Conservation (phyloP, 1,284 basidiomycete species). For the Wallemia mellicola region DNA sequence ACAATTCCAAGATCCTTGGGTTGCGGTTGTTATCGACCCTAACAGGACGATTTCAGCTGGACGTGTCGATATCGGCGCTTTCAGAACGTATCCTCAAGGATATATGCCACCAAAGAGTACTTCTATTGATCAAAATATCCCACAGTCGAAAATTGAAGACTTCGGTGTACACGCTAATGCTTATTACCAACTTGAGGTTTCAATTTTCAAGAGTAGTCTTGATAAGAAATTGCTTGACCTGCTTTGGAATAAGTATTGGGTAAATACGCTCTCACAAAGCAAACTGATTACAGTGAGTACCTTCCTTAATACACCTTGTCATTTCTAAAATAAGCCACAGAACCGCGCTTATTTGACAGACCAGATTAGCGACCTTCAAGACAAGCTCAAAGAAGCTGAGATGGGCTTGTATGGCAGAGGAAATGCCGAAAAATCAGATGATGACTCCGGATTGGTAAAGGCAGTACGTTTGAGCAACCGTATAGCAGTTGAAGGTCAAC, state of each 20-base stretch:
- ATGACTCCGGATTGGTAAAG: background rate
- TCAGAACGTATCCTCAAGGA: constrained; percentile 78
- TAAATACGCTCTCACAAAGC: constrained; percentile 72
- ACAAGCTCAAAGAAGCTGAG: background rate
- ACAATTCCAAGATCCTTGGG: constrained; percentile 78
- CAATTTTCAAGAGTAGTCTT: constrained; percentile 70
- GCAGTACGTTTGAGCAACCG: background rate
- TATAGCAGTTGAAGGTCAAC: background rate
- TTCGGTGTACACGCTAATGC: constrained; percentile 94
- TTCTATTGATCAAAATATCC: constrained; percentile 70
- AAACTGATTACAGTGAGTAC: constrained; percentile 51
- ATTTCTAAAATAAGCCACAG: background rate
- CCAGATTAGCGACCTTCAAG: background rate
- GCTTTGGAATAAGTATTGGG: constrained; percentile 99
- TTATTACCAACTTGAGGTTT: constrained; percentile 78
- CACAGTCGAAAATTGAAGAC: constrained; percentile 78
- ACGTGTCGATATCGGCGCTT: constrained; percentile 93
- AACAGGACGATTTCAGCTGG: constrained; percentile 93
- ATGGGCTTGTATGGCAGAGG: background rate
- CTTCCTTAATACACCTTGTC: background rate
- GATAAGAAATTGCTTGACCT: constrained; percentile 62
- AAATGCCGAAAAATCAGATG: background rate
- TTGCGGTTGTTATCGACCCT: constrained; percentile 91
- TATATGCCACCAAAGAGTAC: constrained; percentile 46
- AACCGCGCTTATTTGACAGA: background rate